Conservation (phyloP, 202 grass and related monocot species). For the Eragrostis tef region DNA sequence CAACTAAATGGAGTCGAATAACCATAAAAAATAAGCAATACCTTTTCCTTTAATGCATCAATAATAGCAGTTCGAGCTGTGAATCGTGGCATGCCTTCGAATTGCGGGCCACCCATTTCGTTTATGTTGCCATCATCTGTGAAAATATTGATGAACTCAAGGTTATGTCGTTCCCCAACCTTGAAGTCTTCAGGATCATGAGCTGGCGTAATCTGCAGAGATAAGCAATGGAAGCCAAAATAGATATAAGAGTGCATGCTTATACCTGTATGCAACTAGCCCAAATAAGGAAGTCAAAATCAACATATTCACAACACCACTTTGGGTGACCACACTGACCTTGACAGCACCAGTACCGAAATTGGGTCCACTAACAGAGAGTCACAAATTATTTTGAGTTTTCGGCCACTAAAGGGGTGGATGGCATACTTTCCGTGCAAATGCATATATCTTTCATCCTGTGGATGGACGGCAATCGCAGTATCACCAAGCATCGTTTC, state of each 20-base stretch:
- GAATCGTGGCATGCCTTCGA: constrained; percentile 83
- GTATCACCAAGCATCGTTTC: constrained; percentile 95
- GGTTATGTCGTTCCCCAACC: constrained; percentile 82
- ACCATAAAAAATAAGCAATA: constrained; percentile 42
- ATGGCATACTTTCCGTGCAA: constrained; percentile 77
- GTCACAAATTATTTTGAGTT: constrained; percentile 82
- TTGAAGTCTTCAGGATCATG: constrained; percentile 97
- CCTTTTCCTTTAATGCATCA: constrained; percentile 69
- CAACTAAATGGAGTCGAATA: background rate
- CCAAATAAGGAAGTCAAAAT: constrained; percentile 15
- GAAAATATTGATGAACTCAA: constrained; percentile 90
- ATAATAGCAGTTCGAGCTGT: constrained; percentile 67
- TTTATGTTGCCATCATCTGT: constrained; percentile 88
- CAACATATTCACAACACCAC: background rate
- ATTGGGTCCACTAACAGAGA: constrained; percentile 70
- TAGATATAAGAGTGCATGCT: background rate
- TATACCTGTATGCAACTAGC: constrained; percentile 9
- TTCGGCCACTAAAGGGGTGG: constrained; percentile 79
- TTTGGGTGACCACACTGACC: constrained; percentile 37
- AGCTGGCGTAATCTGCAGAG: constrained; percentile 80
- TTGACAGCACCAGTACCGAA: constrained; percentile 95
- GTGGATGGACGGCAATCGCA: constrained; percentile 83
- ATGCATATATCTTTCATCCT: constrained; percentile 75
- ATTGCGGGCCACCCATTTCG: constrained; percentile 67
- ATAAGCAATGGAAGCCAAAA: constrained; percentile 34